Conservation (phyloP, 768 basidiomycete genomes). For the Rhizopogon vesiculosus region DNA sequence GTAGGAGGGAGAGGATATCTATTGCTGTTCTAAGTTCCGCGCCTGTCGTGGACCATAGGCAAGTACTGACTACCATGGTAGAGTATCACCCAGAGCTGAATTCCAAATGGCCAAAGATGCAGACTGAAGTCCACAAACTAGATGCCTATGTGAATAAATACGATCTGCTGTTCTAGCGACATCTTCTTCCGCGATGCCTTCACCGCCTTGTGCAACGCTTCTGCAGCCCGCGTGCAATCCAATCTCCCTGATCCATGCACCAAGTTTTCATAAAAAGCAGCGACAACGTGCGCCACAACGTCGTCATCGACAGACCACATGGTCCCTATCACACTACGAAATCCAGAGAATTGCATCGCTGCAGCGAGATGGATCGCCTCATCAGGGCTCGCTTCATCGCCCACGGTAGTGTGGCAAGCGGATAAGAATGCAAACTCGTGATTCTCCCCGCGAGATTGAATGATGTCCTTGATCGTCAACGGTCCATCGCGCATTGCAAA, state of each 20-base stretch:
- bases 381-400: conserved; percentile 9
- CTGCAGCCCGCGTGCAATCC: conserved; percentile 1
- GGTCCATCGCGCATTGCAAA: not conserved
- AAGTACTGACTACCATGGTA: too few relatives aligned
- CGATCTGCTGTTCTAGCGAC: not conserved
- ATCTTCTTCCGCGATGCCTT: not conserved
- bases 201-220: not conserved
- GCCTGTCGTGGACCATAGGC: too few relatives aligned
- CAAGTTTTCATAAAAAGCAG: conserved; percentile 1
- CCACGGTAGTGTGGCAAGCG: conserved; percentile 19
- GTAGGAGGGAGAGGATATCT: too few relatives aligned
- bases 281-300: not conserved
- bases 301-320: conserved; percentile 13
- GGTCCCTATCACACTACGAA: conserved; percentile 16
- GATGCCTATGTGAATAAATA: conserved; percentile 3
- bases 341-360: conserved; percentile 16
- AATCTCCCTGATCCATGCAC: not conserved
- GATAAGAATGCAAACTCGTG: conserved; percentile 11
- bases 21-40: too few relatives aligned
- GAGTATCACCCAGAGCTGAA: too few relatives aligned
- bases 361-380: conserved; percentile 19
- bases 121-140: too few relatives aligned
- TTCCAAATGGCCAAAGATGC: too few relatives aligned
- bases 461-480: not conserved
- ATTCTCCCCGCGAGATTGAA: not conserved